Percentiles rank a stretch among this genome's conserved stretches.
These are phyloP conservation scores for Phialophora chinensis DNA, from an alignment of 2,329 filamentous ascomycete species.

Conservation along the genomic window DNA sequence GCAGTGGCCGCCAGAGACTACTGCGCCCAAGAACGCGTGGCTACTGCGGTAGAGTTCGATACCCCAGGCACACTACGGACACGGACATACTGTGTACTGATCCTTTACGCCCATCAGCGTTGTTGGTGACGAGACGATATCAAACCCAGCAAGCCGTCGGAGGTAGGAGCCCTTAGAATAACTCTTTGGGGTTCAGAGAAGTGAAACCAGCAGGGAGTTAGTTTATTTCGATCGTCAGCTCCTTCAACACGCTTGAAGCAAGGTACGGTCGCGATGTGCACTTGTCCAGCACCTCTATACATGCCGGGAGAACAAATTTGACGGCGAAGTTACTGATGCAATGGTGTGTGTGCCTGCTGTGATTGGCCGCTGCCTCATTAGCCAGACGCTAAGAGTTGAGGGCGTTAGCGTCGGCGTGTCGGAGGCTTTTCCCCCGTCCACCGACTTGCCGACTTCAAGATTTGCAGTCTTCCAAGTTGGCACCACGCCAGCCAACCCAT, in stretches of 20 bases:
- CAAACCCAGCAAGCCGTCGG: background rate
- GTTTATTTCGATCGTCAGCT: conserved; percentile 4
- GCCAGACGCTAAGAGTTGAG: conserved; percentile 1
- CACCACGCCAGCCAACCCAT: conserved; percentile 13
- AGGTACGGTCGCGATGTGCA: conserved; percentile 2
- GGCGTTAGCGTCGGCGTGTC: conserved; percentile 17
- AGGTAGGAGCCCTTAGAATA: no score
- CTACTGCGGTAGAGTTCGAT: background rate
- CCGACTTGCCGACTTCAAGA: conserved; percentile 22
- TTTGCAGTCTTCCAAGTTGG: background rate
- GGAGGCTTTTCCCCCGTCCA: conserved; percentile 1
- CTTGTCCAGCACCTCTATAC: background rate
- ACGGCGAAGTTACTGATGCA: background rate
- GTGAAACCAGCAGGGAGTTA: conserved; percentile 19
- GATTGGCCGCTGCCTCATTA: conserved; percentile 14
- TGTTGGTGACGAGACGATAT: background rate
- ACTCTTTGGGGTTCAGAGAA: conserved; percentile 1
- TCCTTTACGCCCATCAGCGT: background rate
- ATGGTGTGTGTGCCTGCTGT: conserved; percentile 10
- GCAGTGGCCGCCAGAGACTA: background rate
- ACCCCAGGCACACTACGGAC: background rate
- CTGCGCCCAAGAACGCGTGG: background rate
- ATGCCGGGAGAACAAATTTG: conserved; percentile 5
- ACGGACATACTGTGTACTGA: background rate
- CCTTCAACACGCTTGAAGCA: conserved; percentile 11